Conservation (phyloP, 2,329 filamentous ascomycete species). For the Xylariaceae sp. region DNA sequence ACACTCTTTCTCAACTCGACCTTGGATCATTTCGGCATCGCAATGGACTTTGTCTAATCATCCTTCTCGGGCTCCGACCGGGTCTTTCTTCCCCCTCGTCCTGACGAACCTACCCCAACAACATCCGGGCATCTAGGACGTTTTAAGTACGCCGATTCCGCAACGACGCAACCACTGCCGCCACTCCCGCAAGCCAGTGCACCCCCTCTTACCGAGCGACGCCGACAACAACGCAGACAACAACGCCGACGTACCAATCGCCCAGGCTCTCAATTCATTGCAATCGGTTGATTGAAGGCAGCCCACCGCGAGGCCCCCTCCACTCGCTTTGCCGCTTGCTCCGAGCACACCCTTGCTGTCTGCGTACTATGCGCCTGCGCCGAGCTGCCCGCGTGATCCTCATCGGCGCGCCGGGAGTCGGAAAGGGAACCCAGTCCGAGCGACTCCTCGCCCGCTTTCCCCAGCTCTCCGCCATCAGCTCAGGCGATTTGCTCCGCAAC, state of each 20-base stretch:
- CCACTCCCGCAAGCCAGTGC: no score
- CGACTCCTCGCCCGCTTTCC: conserved; percentile 83
- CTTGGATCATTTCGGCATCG: background rate
- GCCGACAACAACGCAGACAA: no score
- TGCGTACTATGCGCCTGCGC: conserved; percentile 60
- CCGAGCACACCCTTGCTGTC: conserved; percentile 9
- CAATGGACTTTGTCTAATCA: background rate
- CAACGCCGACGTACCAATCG: no score
- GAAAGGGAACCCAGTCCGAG: conserved; percentile 94
- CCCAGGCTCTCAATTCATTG: background rate
- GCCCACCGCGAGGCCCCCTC: background rate
- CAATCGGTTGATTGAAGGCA: conserved; percentile 2
- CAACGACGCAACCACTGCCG: no score
- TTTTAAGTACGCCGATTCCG: no score
- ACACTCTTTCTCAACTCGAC: background rate
- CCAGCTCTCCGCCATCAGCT: conserved; percentile 86
- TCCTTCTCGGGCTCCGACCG: background rate
- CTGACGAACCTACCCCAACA: no score
- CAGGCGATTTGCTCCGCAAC: conserved; percentile 84
- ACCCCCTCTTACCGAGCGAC: no score
- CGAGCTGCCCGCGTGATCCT: conserved; percentile 90
- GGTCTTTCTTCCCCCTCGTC: background rate
- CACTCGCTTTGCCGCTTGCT: conserved; percentile 2
- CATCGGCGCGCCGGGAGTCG: conserved; percentile 92
- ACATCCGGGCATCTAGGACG: no score